phyloP scores from a whole-genome alignment of 805 yeast species.

The Candida hispaniensis region DNA sequence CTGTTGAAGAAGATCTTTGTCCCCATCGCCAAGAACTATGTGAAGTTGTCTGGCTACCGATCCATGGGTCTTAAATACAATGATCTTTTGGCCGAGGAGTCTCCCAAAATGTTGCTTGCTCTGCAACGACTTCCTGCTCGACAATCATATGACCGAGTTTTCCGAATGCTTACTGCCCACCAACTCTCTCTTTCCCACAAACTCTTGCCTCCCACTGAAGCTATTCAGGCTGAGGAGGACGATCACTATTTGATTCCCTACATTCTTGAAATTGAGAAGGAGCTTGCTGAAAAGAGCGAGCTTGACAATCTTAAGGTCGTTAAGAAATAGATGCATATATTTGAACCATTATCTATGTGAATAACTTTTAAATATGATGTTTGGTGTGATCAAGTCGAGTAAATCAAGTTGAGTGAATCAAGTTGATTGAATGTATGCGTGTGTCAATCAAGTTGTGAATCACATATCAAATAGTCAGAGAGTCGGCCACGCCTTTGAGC shows the following conservation, averaged over 20 bases:
- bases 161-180: constrained; percentile 84
- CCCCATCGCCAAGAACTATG: constrained; percentile 70
- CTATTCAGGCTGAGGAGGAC: constrained; percentile 61
- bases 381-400: too few species aligned
- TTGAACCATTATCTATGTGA: neutral
- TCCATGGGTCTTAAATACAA: constrained; percentile 75
- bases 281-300: constrained; percentile 74
- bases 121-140: constrained; percentile 74
- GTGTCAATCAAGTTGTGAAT: neutral
- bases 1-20: constrained; percentile 60
- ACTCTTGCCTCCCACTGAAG: constrained; percentile 70
- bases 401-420: too few species aligned
- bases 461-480: constrained; percentile 8
- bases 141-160: constrained; percentile 82
- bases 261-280: constrained; percentile 89
- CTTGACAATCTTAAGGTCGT: constrained; percentile 61
- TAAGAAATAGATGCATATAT: constrained; percentile 17
- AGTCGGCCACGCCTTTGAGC: constrained; percentile 19
- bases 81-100: constrained; percentile 82
- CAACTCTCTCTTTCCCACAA: constrained; percentile 79
- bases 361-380: neutral
- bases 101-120: constrained; percentile 76
- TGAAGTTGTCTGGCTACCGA: constrained; percentile 81
- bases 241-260: constrained; percentile 66
- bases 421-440: too few species aligned